These are phyloP conservation scores for Penicillium manginii DNA, from an alignment of 495 filamentous ascomycete genomes.

Conservation along the genomic window DNA sequence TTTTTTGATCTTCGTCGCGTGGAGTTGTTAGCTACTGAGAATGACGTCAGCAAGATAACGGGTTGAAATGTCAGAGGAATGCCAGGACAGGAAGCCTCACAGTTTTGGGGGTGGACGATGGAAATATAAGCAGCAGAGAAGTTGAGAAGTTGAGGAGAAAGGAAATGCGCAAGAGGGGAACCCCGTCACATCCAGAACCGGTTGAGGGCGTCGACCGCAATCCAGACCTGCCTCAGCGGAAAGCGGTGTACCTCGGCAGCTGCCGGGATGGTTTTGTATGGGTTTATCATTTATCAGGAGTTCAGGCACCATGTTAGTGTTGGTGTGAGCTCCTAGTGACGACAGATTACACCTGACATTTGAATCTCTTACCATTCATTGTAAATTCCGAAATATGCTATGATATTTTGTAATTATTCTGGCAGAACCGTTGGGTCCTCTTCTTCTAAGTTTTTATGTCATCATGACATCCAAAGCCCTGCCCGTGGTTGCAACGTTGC, in stretches of 20 bases:
- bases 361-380: not conserved
- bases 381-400: not conserved
- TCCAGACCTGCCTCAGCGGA: not conserved
- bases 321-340: no score
- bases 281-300: no score
- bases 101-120: no score
- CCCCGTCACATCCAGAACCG: no score
- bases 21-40: slow-evolving; percentile 1
- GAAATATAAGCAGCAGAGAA: no score
- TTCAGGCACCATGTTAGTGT: no score
- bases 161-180: no score
- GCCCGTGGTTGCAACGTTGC: slow-evolving; percentile 14
- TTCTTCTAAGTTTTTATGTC: not conserved
- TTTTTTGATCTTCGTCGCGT: not conserved
- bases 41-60: slow-evolving; percentile 33
- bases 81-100: no score
- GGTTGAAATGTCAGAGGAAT: slow-evolving; percentile 1
- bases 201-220: no score
- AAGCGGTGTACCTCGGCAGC: not conserved
- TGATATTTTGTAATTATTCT: no score
- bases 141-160: no score
- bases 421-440: not conserved
- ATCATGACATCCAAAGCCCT: slow-evolving; percentile 30
- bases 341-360: not conserved
- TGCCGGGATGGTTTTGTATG: not conserved